Base-by-base conservation (phyloP, 139 green algal genomes). In the Edaphochlamys debaryana region DNA sequence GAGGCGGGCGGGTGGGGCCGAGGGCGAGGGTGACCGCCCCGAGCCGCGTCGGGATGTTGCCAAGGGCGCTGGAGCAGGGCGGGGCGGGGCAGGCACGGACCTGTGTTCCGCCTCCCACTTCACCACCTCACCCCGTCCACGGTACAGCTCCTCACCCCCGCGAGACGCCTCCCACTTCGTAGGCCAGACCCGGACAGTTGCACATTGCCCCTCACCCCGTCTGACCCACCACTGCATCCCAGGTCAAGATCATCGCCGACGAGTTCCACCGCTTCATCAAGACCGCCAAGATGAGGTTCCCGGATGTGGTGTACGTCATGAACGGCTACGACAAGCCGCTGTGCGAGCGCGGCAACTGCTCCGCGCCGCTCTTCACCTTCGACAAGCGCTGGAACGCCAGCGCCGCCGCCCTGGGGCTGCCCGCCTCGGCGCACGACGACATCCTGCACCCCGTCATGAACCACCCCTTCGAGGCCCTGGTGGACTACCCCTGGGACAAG, bases 291-390 rank as follows among this genome's bases (percentile, higher is more conserved):
- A 22, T 86, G 9, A 25, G 13, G 4, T 81, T 90, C 36, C 87
- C 87, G 0, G 87, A 90, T 56, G 79, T 84, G 4, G 25, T 90
- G 66, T 90, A 85, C 56, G 87, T 90, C 29, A 90, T 90, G 87
- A 90, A 90, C 45, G 87, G 45, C 23, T 90, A 90, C 67, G 87
- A 90, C 82, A 90, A 90, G 87, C 78, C 87, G n/a, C 67, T 90
- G 41, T 90, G 87, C 79, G 52, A 78, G 36, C 34, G 38, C 11
- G 70, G 72, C 60, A 82, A 69, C 36, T 90, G 85, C 45, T 79
- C 80, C 8, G 87, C 82, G 8, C 87, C 87, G 9, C 41, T 90
- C 20, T 90, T 90, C 58, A 75, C 70, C 8, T 90, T 90, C n/a
- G 74, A 81, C 56, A 90, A 90, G 82, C 79, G 75, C 36, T 90